Base-by-base conservation (phyloP, 208 protist species). In the Herpetomonas samuelpessoai region DNA sequence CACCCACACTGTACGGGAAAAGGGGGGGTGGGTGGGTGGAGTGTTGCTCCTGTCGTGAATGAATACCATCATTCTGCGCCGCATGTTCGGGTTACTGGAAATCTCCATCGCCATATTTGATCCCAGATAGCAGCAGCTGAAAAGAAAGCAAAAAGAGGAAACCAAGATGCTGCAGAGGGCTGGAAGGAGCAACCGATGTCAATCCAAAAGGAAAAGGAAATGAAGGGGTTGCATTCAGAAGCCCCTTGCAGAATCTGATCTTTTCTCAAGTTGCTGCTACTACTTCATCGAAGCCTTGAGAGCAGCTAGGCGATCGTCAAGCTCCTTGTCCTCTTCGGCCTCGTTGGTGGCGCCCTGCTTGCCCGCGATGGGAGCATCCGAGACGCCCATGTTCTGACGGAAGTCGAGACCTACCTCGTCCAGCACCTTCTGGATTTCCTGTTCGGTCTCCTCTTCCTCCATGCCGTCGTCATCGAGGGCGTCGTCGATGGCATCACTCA, bases 401-500 rank as follows among this genome's bases (percentile, higher is more conserved):
- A 97, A 91, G 49, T 97, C 92, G 10, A 97, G 63, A 19, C 85
- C 85, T n/a, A 83, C 87, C 76, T 97, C 88, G 57, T 97, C 92
- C 70, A 97, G 88, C 14, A 95, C 84, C 69, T 96, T 93, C 63
- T 90, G 79, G 53, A 97, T 88, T 60, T 94, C 85, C 38, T 83
- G 61, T 62, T 97, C 92, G 9, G 89, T 95, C 61, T 97, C 89
- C 29, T 83, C 91, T 69, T 97, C 89, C 72, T 96, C 89, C 48
- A 85, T 83, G 44, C 84, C 91, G n/a, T 95, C 88, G 25, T 95
- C 88, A 52, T 97, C 88, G 79, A 97, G 89, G 35, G 83, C 88
- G 51, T 93, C 86, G 63, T 97, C 93, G 41, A 97, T 83, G 29
- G 84, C 84, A 68, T 98, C 97, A 58, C 84, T 86, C 95, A 99